Evolutionary conservation across 2,329 filamentous ascomycete genomes (phyloP).

Genomic region (Fusarium caatingaense): DNA sequence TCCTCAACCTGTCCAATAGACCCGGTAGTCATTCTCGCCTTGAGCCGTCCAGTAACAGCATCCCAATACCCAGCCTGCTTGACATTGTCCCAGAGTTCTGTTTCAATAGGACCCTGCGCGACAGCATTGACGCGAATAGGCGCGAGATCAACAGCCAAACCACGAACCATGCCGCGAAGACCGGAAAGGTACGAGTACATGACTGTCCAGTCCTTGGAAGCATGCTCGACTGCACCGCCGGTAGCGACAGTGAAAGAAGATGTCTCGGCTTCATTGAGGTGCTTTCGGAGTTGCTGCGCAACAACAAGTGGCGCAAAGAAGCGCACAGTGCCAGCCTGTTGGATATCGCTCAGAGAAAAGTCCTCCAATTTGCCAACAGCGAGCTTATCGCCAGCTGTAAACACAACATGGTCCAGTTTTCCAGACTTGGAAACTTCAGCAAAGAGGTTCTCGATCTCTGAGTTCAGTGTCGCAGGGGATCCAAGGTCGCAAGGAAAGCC

Average conservation of each 20-base stretch:
- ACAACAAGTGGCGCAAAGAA: slow-evolving; percentile 37
- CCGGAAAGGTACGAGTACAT: slow-evolving; percentile 32
- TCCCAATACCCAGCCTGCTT: slow-evolving; percentile 36
- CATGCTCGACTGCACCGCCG: slow-evolving; percentile 26
- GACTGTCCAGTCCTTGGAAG: slow-evolving; percentile 30
- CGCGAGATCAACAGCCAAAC: slow-evolving; percentile 35
- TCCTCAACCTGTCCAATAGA: slow-evolving; percentile 32
- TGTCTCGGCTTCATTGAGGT: slow-evolving; percentile 19
- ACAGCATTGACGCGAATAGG: slow-evolving; percentile 38
- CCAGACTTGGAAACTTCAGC: slow-evolving; percentile 24
- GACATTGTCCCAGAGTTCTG: slow-evolving; percentile 31
- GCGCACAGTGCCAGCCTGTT: slow-evolving; percentile 32
- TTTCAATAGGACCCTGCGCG: slow-evolving; percentile 30
- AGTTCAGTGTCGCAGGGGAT: slow-evolving; percentile 18
- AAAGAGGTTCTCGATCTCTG: slow-evolving; percentile 29
- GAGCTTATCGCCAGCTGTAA: slow-evolving; percentile 33
- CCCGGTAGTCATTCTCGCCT: slow-evolving; percentile 31
- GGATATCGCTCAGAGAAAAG: slow-evolving; percentile 18
- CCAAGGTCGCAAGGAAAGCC: slow-evolving; percentile 36
- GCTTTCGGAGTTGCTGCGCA: slow-evolving; percentile 35
- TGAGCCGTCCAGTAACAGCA: slow-evolving; percentile 21
- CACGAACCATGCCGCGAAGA: slow-evolving; percentile 29
- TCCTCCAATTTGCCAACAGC: slow-evolving; percentile 30
- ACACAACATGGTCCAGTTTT: slow-evolving; percentile 38
- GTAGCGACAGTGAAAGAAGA: slow-evolving; percentile 39